Evolutionary conservation across 805 yeast genomes (phyloP).

Genomic region (Cyberlindnera subsufficiens): DNA sequence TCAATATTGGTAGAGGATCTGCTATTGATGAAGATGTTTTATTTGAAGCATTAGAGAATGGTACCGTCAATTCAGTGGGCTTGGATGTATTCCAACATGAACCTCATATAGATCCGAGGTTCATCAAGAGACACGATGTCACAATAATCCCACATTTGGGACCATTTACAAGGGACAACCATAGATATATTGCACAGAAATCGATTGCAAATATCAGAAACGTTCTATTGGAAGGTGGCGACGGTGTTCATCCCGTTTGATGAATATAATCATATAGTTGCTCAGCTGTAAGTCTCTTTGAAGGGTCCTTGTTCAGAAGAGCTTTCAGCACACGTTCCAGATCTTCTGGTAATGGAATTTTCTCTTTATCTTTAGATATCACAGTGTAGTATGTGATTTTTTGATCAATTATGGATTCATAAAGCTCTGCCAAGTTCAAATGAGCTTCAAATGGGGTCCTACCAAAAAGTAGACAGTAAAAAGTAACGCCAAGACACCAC

Average conservation of each 20-base stretch:
- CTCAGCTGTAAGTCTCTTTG: constrained; percentile 1
- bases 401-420: neutral
- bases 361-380: neutral
- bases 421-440: neutral
- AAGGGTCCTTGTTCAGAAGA: constrained; percentile 2
- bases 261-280: constrained; percentile 25
- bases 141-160: constrained; percentile 69
- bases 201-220: constrained; percentile 49
- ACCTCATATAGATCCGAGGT: constrained; percentile 46
- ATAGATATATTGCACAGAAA: constrained; percentile 41
- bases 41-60: constrained; percentile 49
- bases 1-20: constrained; percentile 71
- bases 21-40: constrained; percentile 60
- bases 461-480: constrained; percentile 6
- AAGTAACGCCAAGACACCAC: constrained; percentile 8
- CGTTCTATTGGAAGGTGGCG: constrained; percentile 11
- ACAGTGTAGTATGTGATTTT: neutral
- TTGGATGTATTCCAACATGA: constrained; percentile 67
- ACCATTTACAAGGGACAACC: constrained; percentile 55
- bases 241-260: constrained; percentile 13
- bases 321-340: neutral
- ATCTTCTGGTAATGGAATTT: neutral
- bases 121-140: constrained; percentile 55
- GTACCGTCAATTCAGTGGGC: constrained; percentile 62
- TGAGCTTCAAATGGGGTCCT: constrained; percentile 3